Evolutionary conservation across 2,329 filamentous ascomycete genomes (phyloP).

Genomic region (Furcasterigmium furcatum): DNA sequence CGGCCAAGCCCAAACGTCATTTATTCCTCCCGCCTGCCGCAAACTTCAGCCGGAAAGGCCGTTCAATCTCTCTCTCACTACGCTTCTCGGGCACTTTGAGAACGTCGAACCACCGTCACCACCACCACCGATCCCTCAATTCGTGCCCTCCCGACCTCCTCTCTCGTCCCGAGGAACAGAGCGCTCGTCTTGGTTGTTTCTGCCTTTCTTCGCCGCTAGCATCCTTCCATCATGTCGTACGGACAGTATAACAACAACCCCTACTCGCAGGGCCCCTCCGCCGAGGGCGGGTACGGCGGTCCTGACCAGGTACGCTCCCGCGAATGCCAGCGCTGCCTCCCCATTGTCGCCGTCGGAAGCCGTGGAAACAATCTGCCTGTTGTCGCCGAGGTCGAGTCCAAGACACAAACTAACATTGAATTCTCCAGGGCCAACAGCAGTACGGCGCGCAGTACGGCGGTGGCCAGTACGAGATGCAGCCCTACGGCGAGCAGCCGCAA

Average conservation of each 20-base stretch:
- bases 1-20: conserved; percentile 3
- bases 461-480: conserved; percentile 53
- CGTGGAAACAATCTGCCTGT: neutral
- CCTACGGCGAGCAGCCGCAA: conserved; percentile 35
- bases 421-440: conserved; percentile 10
- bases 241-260: conserved; percentile 63
- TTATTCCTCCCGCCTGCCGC: neutral
- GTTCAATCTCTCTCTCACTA: neutral
- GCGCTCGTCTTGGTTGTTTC: neutral
- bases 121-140: neutral
- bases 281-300: conserved; percentile 40
- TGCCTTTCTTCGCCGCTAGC: neutral
- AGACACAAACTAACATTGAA: neutral
- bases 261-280: conserved; percentile 51
- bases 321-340: neutral
- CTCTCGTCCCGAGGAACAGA: neutral
- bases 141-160: neutral
- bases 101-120: neutral
- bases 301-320: conserved; percentile 34
- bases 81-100: neutral
- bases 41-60: conserved; percentile 4
- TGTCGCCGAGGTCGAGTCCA: conserved; percentile 2
- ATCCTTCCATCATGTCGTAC: conserved; percentile 51
- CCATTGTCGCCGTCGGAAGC: neutral
- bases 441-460: conserved; percentile 36